A percentile compares a stretch with the other conserved stretches of the same genome.
phyloP scores from a whole-genome alignment of 129 eudicot genomes.

The Flaveria bidentis region DNA sequence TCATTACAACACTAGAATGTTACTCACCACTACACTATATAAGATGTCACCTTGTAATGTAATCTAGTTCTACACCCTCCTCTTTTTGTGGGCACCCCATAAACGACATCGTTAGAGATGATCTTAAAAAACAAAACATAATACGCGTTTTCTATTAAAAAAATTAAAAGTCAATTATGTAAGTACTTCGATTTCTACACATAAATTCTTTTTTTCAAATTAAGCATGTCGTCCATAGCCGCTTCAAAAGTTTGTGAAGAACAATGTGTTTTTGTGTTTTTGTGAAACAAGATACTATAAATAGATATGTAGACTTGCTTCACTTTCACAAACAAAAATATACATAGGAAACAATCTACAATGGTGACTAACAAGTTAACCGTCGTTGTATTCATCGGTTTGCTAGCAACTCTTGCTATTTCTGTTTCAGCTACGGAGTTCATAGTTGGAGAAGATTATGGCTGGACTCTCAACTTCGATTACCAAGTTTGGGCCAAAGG shows the following conservation, averaged over 20 bases:
- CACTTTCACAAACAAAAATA: background rate
- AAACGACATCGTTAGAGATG: no score
- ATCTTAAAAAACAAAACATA: no score
- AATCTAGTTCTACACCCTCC: no score
- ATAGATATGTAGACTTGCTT: background rate
- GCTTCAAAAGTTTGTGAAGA: slow-evolving; percentile 9
- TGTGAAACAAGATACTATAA: slow-evolving; percentile 14
- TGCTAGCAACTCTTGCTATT: background rate
- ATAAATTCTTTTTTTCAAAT: background rate
- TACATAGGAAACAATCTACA: background rate
- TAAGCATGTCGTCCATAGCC: slow-evolving; percentile 10
- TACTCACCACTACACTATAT: no score
- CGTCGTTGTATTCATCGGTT: background rate
- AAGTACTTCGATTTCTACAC: background rate
- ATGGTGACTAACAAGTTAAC: slow-evolving; percentile 1
- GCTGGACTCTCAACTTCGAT: slow-evolving; percentile 35
- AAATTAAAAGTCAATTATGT: no score
- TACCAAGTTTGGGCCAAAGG: slow-evolving; percentile 43
- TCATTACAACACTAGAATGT: no score
- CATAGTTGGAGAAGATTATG: slow-evolving; percentile 34
- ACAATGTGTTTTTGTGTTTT: slow-evolving; percentile 7
- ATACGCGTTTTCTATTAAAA: no score
- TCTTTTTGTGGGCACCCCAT: no score
- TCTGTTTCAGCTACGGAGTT: slow-evolving; percentile 16
- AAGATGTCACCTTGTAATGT: no score